Percentiles rank a stretch among this genome's conserved stretches.
These are phyloP conservation scores for Penicillium argentinense DNA, from an alignment of 495 filamentous ascomycete species.

Conservation along the genomic window DNA sequence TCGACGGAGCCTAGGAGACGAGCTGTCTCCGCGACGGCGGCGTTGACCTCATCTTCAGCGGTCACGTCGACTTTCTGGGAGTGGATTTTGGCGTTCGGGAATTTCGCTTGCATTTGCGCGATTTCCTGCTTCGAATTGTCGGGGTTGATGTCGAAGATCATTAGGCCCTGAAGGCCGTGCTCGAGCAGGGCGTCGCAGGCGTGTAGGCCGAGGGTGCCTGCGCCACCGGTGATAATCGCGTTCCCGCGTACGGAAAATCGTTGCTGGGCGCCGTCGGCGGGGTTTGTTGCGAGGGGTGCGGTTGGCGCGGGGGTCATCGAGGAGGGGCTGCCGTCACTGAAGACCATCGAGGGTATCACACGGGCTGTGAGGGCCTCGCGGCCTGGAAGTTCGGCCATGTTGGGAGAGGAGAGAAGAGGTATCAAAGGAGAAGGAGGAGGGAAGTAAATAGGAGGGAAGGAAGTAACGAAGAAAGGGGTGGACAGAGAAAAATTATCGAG, in stretches of 20 bases:
- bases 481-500: too few species aligned
- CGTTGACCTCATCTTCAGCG: constrained; percentile 45
- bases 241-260: constrained; percentile 65
- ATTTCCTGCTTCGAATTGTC: constrained; percentile 42
- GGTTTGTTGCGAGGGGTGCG: constrained; percentile 37
- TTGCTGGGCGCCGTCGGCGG: constrained; percentile 48
- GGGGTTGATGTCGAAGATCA: constrained; percentile 61
- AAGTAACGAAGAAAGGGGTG: too few species aligned
- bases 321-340: constrained; percentile 52
- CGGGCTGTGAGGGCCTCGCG: constrained; percentile 56
- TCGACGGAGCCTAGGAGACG: constrained; percentile 54
- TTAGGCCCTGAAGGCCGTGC: constrained; percentile 60
- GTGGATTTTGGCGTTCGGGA: constrained; percentile 51
- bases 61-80: constrained; percentile 60
- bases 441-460: too few species aligned
- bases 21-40: constrained; percentile 39
- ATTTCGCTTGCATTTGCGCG: constrained; percentile 44
- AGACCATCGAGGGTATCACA: constrained; percentile 58
- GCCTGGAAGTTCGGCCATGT: constrained; percentile 4
- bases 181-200: constrained; percentile 66
- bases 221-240: constrained; percentile 68
- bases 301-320: constrained; percentile 49
- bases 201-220: constrained; percentile 63
- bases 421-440: neutral
- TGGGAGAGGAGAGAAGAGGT: neutral